A percentile compares a stretch with the other conserved stretches of the same genome.
phyloP scores from a whole-genome alignment of 495 filamentous ascomycete species.

The Jackrogersella minutella region DNA sequence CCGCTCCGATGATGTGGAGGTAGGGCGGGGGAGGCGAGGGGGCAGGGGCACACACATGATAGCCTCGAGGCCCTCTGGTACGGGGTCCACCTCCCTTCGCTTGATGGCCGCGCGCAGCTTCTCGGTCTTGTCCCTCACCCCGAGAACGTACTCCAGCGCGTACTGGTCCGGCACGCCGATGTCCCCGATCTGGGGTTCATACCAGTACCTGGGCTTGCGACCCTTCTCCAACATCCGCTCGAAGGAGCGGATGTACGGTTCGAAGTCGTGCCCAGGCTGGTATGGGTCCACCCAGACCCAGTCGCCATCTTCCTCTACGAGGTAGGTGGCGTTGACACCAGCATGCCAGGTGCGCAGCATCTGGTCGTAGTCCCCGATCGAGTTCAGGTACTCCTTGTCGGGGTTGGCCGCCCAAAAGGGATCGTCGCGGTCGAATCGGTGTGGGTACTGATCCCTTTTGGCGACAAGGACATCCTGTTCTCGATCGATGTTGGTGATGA shows the following conservation, averaged over 20 bases:
- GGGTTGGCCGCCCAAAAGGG: not conserved
- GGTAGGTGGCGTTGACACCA: not conserved
- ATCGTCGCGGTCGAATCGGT: not conserved
- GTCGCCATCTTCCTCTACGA: not conserved
- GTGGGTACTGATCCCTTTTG: not conserved
- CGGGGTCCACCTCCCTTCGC: not conserved
- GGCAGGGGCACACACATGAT: not conserved
- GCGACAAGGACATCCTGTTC: not conserved
- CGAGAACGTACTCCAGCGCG: not conserved
- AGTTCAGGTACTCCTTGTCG: not conserved
- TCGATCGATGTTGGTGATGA: not conserved
- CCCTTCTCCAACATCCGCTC: not conserved
- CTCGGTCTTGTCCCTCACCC: not conserved
- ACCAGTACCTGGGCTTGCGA: not conserved
- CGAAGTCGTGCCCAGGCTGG: not conserved
- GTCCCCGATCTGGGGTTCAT: conserved; percentile 2
- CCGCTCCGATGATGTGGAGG: too few species aligned
- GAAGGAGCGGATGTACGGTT: not conserved
- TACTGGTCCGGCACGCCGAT: conserved; percentile 4
- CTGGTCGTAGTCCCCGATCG: not conserved
- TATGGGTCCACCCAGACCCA: not conserved
- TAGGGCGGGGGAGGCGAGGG: not conserved
- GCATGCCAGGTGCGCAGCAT: not conserved
- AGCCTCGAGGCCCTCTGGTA: too few species aligned
- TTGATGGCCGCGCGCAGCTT: not conserved